Evolutionary conservation across 2,329 filamentous ascomycete genomes (phyloP).

Genomic region (Calonectria crousiana): DNA sequence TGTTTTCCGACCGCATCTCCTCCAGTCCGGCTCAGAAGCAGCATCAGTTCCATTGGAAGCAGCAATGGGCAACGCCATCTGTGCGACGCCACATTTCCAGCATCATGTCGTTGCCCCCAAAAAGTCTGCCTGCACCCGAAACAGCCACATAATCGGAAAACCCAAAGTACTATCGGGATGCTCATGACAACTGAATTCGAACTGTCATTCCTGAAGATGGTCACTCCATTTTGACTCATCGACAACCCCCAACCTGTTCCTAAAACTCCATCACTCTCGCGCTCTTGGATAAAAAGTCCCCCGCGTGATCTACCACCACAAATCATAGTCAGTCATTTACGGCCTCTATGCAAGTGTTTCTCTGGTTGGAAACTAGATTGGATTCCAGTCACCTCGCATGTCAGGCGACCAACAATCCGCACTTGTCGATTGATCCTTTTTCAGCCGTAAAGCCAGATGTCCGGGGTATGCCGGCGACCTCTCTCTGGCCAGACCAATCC

Average conservation of each 20-base stretch:
- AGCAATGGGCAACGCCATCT: not conserved
- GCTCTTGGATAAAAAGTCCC: not conserved
- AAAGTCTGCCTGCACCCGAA: not conserved
- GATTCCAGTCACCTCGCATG: conserved; percentile 15
- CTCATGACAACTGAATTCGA: too few relatives aligned
- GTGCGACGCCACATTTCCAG: not conserved
- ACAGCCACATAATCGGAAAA: not conserved
- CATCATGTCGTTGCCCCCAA: not conserved
- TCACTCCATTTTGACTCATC: not conserved
- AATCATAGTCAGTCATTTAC: not conserved
- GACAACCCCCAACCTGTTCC: not conserved
- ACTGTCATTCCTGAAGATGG: not conserved
- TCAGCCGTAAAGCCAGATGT: conserved; percentile 14
- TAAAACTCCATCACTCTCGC: not conserved
- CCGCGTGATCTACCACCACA: conserved; percentile 8
- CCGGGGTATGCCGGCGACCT: conserved; percentile 9
- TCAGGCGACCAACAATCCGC: conserved; percentile 32
- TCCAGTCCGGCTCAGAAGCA: not conserved
- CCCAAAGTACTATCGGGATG: too few relatives aligned
- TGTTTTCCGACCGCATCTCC: not conserved
- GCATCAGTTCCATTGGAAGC: not conserved
- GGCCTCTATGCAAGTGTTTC: not conserved
- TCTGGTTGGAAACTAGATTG: not conserved
- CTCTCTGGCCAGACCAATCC: conserved; percentile 11
- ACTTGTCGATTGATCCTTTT: not conserved